Evolutionary conservation across 176 grass and related monocot species (phyloP), one percentile per base, ranked within the genome.

Genomic region (Bolboschoenus planiculmis): DNA sequence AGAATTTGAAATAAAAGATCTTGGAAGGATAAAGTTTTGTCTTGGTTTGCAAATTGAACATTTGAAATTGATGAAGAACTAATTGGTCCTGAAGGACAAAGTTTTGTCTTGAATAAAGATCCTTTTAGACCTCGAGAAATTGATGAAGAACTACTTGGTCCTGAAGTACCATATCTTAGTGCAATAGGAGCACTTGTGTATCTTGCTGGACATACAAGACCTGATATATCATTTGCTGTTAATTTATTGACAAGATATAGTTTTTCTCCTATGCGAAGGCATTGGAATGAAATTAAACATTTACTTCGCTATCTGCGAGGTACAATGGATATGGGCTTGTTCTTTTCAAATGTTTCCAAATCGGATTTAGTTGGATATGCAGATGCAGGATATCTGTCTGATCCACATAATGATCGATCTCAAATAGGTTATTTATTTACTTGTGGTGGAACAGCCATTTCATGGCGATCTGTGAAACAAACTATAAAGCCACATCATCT

Each of bases 1-100:
- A 33, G 26, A 66, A 66, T 66, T 66, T 66, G 8, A 66, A 26
- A 80, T 80, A 0, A 80, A 80, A 79, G 74, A 56, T 48, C 37
- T 31, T 44, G 34, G 33, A 42, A 5, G 1, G 20, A 44, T 31
- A 46, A 78, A 37, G 18, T 78, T 18, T 2, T 50, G 11, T 50
- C 10, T 50, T 3, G 13, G 13, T 13, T 1, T 50, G 47, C 47
- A 50, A 3, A 50, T 50, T 13, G 11, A 50, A 5, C 13, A 50
- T 50, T 50, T 15, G 47, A n/a, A n/a, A n/a, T n/a, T n/a, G n/a
- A n/a, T n/a, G n/a, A n/a, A n/a, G n/a, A n/a, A n/a, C n/a, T n/a
- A n/a, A n/a, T n/a, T n/a, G n/a, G n/a, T n/a, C n/a, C n/a, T n/a
- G n/a, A n/a, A n/a, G n/a, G n/a, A n/a, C n/a, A 50, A 15, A 4